Conservation (phyloP, 495 filamentous ascomycete genomes). For the Chaetomium tenue region DNA sequence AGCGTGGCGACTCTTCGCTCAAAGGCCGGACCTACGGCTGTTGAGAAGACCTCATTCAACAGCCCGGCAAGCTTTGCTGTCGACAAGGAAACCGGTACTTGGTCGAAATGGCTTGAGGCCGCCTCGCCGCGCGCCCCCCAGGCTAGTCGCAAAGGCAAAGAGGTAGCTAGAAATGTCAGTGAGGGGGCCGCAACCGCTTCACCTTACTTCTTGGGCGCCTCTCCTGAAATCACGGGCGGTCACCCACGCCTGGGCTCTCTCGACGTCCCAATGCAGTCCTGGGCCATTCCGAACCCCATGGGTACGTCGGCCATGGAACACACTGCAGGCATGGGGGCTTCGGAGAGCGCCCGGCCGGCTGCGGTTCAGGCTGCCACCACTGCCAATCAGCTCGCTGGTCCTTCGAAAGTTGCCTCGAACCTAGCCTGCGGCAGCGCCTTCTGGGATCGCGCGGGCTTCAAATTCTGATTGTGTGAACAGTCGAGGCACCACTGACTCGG, state of each 20-base stretch:
- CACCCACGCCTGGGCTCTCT: neutral
- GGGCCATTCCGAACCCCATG: no score
- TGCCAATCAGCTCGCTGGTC: neutral
- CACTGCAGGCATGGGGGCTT: neutral
- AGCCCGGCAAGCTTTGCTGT: neutral
- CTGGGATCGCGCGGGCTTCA: neutral
- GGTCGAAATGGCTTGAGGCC: no score
- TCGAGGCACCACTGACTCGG: neutral
- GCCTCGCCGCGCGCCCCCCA: neutral
- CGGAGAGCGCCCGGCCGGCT: neutral
- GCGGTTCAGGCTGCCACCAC: neutral
- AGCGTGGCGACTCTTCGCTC: neutral
- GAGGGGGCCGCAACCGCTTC: neutral
- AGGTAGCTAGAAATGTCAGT: no score
- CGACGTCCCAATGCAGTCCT: no score
- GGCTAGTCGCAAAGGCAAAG: neutral
- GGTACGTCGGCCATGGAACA: neutral
- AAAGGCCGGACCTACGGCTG: no score
- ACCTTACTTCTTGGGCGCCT: neutral
- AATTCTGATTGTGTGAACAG: neutral
- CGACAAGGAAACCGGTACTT: no score
- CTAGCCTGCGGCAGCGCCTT: neutral
- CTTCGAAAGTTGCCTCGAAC: no score
- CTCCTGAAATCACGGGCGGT: neutral
- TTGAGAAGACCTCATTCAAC: neutral